These are phyloP conservation scores for Teratosphaeria gauchensis DNA, from an alignment of 2,329 filamentous ascomycete species.

Conservation along the genomic window DNA sequence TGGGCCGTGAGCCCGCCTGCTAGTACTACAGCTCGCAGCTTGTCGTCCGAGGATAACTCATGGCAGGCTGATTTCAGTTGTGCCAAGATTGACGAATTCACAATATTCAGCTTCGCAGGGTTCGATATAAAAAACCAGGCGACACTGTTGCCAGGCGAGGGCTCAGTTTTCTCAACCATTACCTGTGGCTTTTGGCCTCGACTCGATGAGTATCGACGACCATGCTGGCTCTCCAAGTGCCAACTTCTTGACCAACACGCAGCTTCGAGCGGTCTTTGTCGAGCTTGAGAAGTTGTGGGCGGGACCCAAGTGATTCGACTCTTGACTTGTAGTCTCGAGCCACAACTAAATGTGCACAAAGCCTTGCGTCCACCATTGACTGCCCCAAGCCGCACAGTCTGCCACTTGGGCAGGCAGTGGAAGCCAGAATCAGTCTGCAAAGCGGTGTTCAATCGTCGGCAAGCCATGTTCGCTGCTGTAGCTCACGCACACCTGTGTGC, in stretches of 20 bases:
- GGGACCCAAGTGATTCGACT: background rate
- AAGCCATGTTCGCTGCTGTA: background rate
- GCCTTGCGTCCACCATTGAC: background rate
- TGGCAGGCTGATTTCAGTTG: constrained; percentile 11
- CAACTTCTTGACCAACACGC: background rate
- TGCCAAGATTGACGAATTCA: constrained; percentile 10
- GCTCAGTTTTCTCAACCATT: background rate
- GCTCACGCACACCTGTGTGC: background rate
- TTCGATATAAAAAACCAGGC: constrained; percentile 20
- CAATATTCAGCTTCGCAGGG: constrained; percentile 20
- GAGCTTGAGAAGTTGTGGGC: background rate
- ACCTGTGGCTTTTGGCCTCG: background rate
- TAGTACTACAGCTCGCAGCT: constrained; percentile 18
- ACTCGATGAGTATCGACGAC: background rate
- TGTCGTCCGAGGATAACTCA: constrained; percentile 4
- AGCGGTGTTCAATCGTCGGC: background rate
- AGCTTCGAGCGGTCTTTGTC: background rate
- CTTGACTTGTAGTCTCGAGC: background rate
- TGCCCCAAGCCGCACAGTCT: background rate
- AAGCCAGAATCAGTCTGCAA: background rate
- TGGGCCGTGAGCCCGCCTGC: constrained; percentile 11
- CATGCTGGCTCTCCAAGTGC: background rate
- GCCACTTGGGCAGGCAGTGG: background rate
- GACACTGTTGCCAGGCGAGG: constrained; percentile 4
- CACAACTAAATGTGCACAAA: background rate